Evolutionary conservation across 352 stramenopile genomes (phyloP).

Genomic region (Pythium aphanidermatum): DNA sequence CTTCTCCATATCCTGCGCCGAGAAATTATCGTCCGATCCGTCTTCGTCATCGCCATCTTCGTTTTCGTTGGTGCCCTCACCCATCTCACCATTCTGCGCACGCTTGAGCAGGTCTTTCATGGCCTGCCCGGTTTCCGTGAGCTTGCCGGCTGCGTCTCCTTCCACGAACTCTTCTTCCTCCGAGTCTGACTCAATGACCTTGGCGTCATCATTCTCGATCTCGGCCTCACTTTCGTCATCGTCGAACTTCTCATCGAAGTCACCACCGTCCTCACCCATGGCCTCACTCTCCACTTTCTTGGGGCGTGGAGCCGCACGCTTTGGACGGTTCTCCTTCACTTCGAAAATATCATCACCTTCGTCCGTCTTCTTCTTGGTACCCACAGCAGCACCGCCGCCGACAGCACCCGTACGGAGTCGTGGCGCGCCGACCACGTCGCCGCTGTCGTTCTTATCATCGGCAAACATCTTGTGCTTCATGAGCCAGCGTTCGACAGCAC

Average conservation of each 20-base stretch:
- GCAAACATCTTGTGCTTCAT: slow-evolving; percentile 85
- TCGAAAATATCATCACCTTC: slow-evolving; percentile 68
- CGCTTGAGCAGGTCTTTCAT: slow-evolving; percentile 83
- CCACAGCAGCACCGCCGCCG: slow-evolving; percentile 13
- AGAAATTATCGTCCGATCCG: slow-evolving; percentile 59
- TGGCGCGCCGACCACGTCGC: slow-evolving; percentile 54
- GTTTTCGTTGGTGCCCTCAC: slow-evolving; percentile 44
- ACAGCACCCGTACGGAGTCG: slow-evolving; percentile 67
- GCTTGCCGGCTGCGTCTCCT: slow-evolving; percentile 55
- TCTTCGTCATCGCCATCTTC: slow-evolving; percentile 47
- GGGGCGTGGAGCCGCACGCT: slow-evolving; percentile 32
- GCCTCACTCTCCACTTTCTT: slow-evolving; percentile 53
- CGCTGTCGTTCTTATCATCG: slow-evolving; percentile 54
- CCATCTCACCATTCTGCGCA: slow-evolving; percentile 73
- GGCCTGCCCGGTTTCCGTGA: slow-evolving; percentile 74
- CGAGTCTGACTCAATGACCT: slow-evolving; percentile 63
- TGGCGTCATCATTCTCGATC: slow-evolving; percentile 66
- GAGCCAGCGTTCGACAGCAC: slow-evolving; percentile 80
- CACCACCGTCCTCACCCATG: slow-evolving; percentile 73
- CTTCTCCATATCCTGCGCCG: slow-evolving; percentile 77
- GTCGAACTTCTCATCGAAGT: slow-evolving; percentile 87
- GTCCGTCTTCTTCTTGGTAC: slow-evolving; percentile 25
- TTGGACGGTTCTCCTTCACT: slow-evolving; percentile 40
- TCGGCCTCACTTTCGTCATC: slow-evolving; percentile 83
- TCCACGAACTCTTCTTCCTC: slow-evolving; percentile 78